These are phyloP conservation scores for Lachancea sp. DNA, from an alignment of 805 yeast species.

Conservation along the genomic window DNA sequence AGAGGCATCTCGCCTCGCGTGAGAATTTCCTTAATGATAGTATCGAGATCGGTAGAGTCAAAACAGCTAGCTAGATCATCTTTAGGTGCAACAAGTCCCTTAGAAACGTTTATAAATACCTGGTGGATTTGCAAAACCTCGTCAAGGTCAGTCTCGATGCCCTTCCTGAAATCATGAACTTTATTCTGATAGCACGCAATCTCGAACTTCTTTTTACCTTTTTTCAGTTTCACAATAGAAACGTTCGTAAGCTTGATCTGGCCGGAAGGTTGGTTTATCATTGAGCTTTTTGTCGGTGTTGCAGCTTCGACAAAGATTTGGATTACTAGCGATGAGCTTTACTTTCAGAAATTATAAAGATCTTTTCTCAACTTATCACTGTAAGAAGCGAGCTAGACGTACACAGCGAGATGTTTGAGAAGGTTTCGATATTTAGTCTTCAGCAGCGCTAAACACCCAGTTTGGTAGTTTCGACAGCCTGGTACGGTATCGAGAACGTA, in stretches of 20 bases:
- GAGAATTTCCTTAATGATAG: conserved; percentile 72
- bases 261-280: conserved; percentile 79
- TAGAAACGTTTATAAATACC: conserved; percentile 86
- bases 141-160: conserved; percentile 78
- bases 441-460: too few relatives aligned
- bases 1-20: conserved; percentile 91
- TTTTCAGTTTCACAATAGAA: conserved; percentile 83
- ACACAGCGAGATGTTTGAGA: too few relatives aligned
- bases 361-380: too few relatives aligned
- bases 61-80: conserved; percentile 73
- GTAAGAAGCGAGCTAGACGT: too few relatives aligned
- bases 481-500: too few relatives aligned
- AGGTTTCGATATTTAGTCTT: too few relatives aligned
- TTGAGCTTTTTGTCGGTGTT: conserved; percentile 30
- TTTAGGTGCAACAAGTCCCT: conserved; percentile 86
- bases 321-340: neutral
- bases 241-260: conserved; percentile 92
- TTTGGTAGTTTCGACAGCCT: too few relatives aligned
- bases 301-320: neutral
- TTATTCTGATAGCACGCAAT: conserved; percentile 95
- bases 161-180: conserved; percentile 83
- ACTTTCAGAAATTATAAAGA: too few relatives aligned
- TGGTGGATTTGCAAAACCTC: conserved; percentile 96
- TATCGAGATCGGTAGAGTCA: conserved; percentile 67
- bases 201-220: conserved; percentile 88